Conservation (phyloP, 306 rosid species). For the Mimosa bimucronata region DNA sequence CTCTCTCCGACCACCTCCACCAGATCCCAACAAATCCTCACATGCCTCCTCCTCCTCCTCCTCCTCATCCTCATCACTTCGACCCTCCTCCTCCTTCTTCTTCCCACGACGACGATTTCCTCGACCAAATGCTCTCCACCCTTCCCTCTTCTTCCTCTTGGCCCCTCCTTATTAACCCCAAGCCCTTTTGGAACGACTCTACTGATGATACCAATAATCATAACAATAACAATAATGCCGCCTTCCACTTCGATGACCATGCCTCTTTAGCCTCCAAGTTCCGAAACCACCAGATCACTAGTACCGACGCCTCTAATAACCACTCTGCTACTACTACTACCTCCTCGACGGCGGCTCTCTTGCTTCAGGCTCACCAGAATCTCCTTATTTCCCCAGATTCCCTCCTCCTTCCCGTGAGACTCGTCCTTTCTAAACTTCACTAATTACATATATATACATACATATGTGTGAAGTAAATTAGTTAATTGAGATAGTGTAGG, state of each 20-base stretch:
- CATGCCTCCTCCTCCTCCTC: constrained; percentile 41
- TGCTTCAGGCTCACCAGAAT: constrained; percentile 74
- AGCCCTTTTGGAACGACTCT: constrained; percentile 57
- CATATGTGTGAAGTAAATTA: too few species aligned
- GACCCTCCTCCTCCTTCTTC: constrained; percentile 60
- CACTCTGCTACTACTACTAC: too few species aligned
- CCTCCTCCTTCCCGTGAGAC: too few species aligned
- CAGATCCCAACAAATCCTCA: constrained; percentile 45
- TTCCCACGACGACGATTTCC: constrained; percentile 84
- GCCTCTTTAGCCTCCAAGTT: constrained; percentile 66
- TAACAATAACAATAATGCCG: constrained; percentile 56
- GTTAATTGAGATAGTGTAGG: too few species aligned
- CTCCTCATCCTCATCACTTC: too few species aligned
- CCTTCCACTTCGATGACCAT: constrained; percentile 58
- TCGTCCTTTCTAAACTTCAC: too few species aligned
- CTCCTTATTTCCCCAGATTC: constrained; percentile 45
- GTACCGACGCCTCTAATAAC: constrained; percentile 24
- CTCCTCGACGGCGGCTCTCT: constrained; percentile 54
- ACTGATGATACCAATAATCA: too few species aligned
- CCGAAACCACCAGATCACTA: constrained; percentile 74
- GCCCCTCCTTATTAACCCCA: constrained; percentile 52
- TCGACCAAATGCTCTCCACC: constrained; percentile 81
- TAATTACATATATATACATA: too few species aligned
- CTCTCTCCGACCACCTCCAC: constrained; percentile 63
- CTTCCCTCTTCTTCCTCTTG: constrained; percentile 59